These are phyloP conservation scores for Pistacia integerrima DNA, from an alignment of 345 rosid genomes.

Conservation along the genomic window DNA sequence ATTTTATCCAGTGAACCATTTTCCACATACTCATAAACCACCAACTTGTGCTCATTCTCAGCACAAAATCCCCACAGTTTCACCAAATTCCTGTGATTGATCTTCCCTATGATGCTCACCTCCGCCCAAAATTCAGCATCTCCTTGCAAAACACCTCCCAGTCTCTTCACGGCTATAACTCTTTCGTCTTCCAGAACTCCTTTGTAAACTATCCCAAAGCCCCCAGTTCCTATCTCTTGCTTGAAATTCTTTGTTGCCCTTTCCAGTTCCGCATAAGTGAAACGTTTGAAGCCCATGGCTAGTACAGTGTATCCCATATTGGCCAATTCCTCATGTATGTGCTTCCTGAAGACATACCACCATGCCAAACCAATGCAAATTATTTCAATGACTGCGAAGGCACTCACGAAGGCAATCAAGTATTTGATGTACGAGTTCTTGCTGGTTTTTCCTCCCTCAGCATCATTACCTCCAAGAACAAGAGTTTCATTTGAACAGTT, in stretches of 20 bases:
- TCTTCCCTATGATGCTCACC: slow-evolving; percentile 35
- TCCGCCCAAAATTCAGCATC: slow-evolving; percentile 37
- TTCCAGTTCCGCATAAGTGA: slow-evolving; percentile 26
- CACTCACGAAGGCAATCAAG: slow-evolving; percentile 14
- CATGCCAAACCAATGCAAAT: slow-evolving; percentile 14
- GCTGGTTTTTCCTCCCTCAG: neutral
- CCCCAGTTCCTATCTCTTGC: slow-evolving; percentile 31
- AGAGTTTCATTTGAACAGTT: slow-evolving; percentile 14
- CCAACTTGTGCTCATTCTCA: slow-evolving; percentile 27
- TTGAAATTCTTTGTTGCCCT: slow-evolving; percentile 30
- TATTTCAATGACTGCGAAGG: slow-evolving; percentile 15
- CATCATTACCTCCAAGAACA: neutral
- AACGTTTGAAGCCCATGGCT: slow-evolving; percentile 29
- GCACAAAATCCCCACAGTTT: slow-evolving; percentile 36
- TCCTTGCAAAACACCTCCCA: slow-evolving; percentile 32
- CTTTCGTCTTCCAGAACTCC: slow-evolving; percentile 21
- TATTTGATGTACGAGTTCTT: slow-evolving; percentile 20
- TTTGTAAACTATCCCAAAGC: slow-evolving; percentile 33
- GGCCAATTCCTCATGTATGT: slow-evolving; percentile 10
- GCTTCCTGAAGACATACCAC: slow-evolving; percentile 21
- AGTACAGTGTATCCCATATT: slow-evolving; percentile 18
- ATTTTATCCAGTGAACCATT: slow-evolving; percentile 32
- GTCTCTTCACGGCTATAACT: slow-evolving; percentile 33
- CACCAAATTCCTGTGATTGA: slow-evolving; percentile 35
- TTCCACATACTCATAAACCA: slow-evolving; percentile 30